Percentiles rank a stretch among this genome's conserved stretches.
Evolutionary conservation across 2,329 filamentous ascomycete genomes (phyloP).

Genomic region (Zalaria sp.): DNA sequence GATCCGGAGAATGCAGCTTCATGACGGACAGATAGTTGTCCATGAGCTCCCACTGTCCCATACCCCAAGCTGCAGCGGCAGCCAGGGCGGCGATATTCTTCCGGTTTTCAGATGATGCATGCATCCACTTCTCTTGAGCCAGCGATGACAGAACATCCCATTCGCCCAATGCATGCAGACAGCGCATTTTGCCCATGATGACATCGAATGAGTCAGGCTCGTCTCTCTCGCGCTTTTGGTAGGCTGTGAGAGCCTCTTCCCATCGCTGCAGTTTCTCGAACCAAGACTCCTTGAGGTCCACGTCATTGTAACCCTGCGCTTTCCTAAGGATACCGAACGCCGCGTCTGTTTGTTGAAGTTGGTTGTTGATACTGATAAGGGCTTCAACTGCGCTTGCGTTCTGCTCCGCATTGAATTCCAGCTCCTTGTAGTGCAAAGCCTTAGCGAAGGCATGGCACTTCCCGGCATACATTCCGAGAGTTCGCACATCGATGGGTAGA

Average conservation of each 20-base stretch:
- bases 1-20: constrained; percentile 83
- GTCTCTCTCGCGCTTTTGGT: constrained; percentile 71
- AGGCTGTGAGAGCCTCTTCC: constrained; percentile 91
- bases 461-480: constrained; percentile 84
- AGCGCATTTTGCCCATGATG: constrained; percentile 99
- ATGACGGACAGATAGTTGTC: constrained; percentile 92
- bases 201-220: constrained; percentile 68
- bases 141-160: constrained; percentile 88
- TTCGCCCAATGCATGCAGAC: constrained; percentile 88
- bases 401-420: constrained; percentile 96
- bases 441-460: constrained; percentile 98
- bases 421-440: constrained; percentile 94
- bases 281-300: constrained; percentile 95
- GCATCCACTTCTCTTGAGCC: constrained; percentile 86
- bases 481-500: constrained; percentile 89
- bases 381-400: constrained; percentile 92
- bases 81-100: constrained; percentile 85
- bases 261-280: constrained; percentile 96
- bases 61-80: constrained; percentile 89
- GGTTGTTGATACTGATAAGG: constrained; percentile 97
- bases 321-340: constrained; percentile 95
- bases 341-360: constrained; percentile 95
- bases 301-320: constrained; percentile 89
- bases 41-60: constrained; percentile 97
- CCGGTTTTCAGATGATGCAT: constrained; percentile 74